Base-by-base conservation (phyloP, 2,329 filamentous ascomycete genomes). In the Pseudogymnoascus sp. region DNA sequence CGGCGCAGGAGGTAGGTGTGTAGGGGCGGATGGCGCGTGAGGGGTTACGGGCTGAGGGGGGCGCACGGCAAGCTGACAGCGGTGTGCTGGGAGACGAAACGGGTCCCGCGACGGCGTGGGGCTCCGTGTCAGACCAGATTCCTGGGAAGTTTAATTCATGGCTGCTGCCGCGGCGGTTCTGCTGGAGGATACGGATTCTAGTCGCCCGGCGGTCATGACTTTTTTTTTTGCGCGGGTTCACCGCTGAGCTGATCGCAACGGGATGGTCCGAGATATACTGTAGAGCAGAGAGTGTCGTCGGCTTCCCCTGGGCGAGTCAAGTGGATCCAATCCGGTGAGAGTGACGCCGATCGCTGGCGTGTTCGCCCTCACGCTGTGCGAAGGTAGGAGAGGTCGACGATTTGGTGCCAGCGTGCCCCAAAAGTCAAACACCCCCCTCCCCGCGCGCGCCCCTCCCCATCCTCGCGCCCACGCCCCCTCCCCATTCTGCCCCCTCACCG, bases 401-500 rank as follows among this genome's bases (percentile, higher is more conserved):
- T 46, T 46, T 14, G 42, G 42, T 46, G 18, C 42, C 42, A 46
- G 42, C 42, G 42, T 46, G 42, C 42, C 42, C 42, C 42, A 25
- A 46, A 46, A 46, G 42, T 46, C 42, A 46, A 46, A 14, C 42
- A 25, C 21, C n/a, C 14, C 37, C 37, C 37, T 3, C n/a, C 37
- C 14, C 37, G n/a, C 37, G 40, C 40, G 40, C n/a, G 37, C 37
- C 4, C 14, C 14, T 38, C 37, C 37, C 37, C 37, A 40, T 18
- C 37, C 37, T 40, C 40, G 40, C 40, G 40, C 40, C 40, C 40
- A 46, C 42, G 21, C 18, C 43, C 21, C 43, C 43, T 46, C 42
- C 43, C 23, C 23, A n/a, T 49, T 49, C 23, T 49, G 46, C 46
- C 46, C 46, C 46, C 46, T 56, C 46, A 56, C 25, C 46, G 46